Evolutionary conservation across 371 early-diverging fungal species (phyloP).

Genomic region (Lichtheimia corymbifera): DNA sequence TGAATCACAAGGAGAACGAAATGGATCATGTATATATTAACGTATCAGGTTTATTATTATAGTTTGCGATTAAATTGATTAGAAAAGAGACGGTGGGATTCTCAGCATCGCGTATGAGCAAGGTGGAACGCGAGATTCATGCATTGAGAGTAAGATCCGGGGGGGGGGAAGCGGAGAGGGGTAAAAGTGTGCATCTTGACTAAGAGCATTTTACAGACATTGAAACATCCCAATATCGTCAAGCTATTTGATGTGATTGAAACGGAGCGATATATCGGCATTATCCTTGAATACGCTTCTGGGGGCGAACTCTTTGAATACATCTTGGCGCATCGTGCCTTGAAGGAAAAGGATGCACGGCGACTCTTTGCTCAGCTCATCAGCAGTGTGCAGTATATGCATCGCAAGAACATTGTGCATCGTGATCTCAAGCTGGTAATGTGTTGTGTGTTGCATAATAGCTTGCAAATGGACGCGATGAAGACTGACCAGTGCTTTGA

Average conservation of each 20-base stretch:
- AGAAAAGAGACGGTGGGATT: constrained; percentile 56
- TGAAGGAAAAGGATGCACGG: constrained; percentile 65
- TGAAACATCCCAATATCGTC: constrained; percentile 75
- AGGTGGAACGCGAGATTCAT: constrained; percentile 77
- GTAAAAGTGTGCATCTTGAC: neutral
- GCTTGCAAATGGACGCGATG: constrained; percentile 30
- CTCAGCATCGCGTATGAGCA: constrained; percentile 49
- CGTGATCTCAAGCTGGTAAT: constrained; percentile 71
- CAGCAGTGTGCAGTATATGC: constrained; percentile 64
- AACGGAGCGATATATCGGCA: constrained; percentile 68
- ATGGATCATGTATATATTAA: neutral
- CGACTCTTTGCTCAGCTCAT: constrained; percentile 74
- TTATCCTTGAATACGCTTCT: constrained; percentile 71
- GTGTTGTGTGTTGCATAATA: constrained; percentile 31
- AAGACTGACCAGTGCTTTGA: neutral
- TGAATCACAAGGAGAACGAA: constrained; percentile 29
- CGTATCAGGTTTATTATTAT: neutral
- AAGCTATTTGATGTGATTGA: constrained; percentile 74
- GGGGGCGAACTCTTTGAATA: constrained; percentile 75
- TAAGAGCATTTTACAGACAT: constrained; percentile 48
- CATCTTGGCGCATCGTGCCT: constrained; percentile 58
- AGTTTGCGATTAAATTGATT: constrained; percentile 73
- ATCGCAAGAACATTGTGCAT: constrained; percentile 62
- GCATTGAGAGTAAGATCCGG: constrained; percentile 65
- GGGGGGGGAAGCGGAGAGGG: too few species aligned